These are phyloP conservation scores for Dipodascopsis uninucleata DNA, from an alignment of 805 yeast genomes.

Conservation along the genomic window DNA sequence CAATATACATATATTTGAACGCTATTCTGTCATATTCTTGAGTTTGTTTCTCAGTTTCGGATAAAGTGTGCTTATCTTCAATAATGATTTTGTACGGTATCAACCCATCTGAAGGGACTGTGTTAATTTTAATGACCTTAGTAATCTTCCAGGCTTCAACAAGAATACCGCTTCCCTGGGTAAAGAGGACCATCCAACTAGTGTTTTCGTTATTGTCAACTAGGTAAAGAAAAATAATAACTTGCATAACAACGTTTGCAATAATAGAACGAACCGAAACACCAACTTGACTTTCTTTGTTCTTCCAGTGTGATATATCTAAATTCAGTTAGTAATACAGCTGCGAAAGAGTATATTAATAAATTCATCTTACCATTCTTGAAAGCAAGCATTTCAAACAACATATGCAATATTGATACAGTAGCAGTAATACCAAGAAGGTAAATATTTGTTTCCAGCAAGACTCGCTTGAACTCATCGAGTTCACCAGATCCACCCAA, in stretches of 20 bases:
- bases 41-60: slow-evolving; percentile 41
- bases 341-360: slow-evolving; percentile 3
- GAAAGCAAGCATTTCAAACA: slow-evolving; percentile 43
- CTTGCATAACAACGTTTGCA: slow-evolving; percentile 42
- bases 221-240: slow-evolving; percentile 40
- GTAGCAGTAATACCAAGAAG: slow-evolving; percentile 36
- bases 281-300: slow-evolving; percentile 42
- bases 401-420: slow-evolving; percentile 39
- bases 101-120: slow-evolving; percentile 27
- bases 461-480: slow-evolving; percentile 39
- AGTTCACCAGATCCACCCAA: slow-evolving; percentile 35
- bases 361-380: slow-evolving; percentile 31
- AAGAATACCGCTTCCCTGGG: slow-evolving; percentile 40
- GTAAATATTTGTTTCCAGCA: slow-evolving; percentile 41
- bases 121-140: slow-evolving; percentile 37
- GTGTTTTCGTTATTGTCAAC: slow-evolving; percentile 42
- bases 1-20: slow-evolving; percentile 39
- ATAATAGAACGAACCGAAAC: slow-evolving; percentile 41
- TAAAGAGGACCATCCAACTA: slow-evolving; percentile 39
- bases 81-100: slow-evolving; percentile 30
- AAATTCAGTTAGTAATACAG: slow-evolving; percentile 1
- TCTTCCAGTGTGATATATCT: slow-evolving; percentile 43
- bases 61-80: slow-evolving; percentile 38
- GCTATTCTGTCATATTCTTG: slow-evolving; percentile 42
- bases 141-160: slow-evolving; percentile 46